Base-by-base conservation (phyloP, 225 moss, liverwort and hornwort genomes). In the Pseudoscleropodium purum region DNA sequence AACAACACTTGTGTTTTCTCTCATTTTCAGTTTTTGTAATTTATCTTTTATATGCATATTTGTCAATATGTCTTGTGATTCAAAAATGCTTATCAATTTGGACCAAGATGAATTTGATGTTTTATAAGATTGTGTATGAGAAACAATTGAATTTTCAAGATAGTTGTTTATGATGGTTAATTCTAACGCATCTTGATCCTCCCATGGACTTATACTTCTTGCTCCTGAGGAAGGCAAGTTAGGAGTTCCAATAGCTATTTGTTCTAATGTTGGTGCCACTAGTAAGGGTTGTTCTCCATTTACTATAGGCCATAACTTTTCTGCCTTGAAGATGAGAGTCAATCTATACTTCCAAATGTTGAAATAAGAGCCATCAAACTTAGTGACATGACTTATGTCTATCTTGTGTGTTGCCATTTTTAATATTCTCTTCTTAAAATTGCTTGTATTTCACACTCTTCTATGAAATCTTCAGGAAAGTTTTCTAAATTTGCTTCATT, bases 241-340 rank as follows among this genome's bases (percentile, higher is more conserved):
- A 41, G 8, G 9, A 72, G 15, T 72, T 26, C 15, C 3, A 26
- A 0, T 0, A 72, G 0, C 5, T 41, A 72, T 26, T 72, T 72
- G 15, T 26, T 0, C 0, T 41, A 2, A 0, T 27, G 0, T 26
- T 41, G 15, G 41, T 27, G 15, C 26, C 27, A 41, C 1, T 0
- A 0, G 0, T 72, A 41, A 41, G 15, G 2, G 9, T 27, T 72
- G 5, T 72, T 26, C 41, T 11, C 73, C 6, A 29, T 43, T 73
- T 6, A 73, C 2, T 9, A 43, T 17, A 43, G 10, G 27, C 73
- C 43, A 16, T 29, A 43, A 29, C 3, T 73, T 73, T 43, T 43
- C 0, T 43, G 3, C 16, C 6, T 73, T 73, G 17, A 73, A 43
- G 2, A 73, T 73, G 9, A 43, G 29, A 10, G 6, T 36, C 9